Evolutionary conservation across 2,329 filamentous ascomycete species (phyloP).

Genomic region (Phaeosphaeriaceae sp.): DNA sequence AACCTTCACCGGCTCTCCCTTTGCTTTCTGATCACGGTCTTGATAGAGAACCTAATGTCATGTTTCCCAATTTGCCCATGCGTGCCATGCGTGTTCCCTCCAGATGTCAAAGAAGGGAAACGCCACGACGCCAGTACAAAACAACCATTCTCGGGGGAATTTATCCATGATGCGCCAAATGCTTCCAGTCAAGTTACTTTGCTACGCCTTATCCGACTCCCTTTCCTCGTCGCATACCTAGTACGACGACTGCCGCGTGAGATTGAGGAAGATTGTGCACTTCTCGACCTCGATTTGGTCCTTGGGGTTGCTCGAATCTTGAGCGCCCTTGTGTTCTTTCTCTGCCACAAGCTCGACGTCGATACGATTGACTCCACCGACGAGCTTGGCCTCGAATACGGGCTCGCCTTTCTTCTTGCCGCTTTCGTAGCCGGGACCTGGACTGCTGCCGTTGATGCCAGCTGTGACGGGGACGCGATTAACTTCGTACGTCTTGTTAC

Average conservation of each 20-base stretch:
- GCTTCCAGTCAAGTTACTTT: not conserved
- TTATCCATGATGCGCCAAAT: not conserved
- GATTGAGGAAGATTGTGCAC: conserved; percentile 76
- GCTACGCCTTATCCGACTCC: not conserved
- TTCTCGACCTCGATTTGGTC: conserved; percentile 78
- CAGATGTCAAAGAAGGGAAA: not conserved
- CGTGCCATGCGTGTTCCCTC: not conserved
- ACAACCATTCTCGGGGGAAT: not conserved
- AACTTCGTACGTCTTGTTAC: conserved; percentile 65
- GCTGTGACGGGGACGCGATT: conserved; percentile 59
- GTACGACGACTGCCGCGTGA: conserved; percentile 56
- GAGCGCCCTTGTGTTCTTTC: conserved; percentile 57
- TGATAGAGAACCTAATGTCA: not conserved
- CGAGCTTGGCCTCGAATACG: conserved; percentile 77
- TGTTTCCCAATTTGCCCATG: not conserved
- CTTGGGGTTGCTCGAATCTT: conserved; percentile 33
- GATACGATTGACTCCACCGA: conserved; percentile 76
- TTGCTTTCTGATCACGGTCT: too few relatives aligned
- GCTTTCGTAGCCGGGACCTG: conserved; percentile 32
- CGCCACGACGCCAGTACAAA: not conserved
- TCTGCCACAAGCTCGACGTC: conserved; percentile 80
- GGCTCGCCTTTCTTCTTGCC: conserved; percentile 63
- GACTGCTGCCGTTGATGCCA: conserved; percentile 39
- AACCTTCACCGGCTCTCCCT: too few relatives aligned
- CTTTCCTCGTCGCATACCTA: conserved; percentile 11